A percentile compares a stretch with the other conserved stretches of the same genome.
These are phyloP conservation scores for Prillingera fragicola DNA, from an alignment of 1,284 basidiomycete species.

Conservation along the genomic window DNA sequence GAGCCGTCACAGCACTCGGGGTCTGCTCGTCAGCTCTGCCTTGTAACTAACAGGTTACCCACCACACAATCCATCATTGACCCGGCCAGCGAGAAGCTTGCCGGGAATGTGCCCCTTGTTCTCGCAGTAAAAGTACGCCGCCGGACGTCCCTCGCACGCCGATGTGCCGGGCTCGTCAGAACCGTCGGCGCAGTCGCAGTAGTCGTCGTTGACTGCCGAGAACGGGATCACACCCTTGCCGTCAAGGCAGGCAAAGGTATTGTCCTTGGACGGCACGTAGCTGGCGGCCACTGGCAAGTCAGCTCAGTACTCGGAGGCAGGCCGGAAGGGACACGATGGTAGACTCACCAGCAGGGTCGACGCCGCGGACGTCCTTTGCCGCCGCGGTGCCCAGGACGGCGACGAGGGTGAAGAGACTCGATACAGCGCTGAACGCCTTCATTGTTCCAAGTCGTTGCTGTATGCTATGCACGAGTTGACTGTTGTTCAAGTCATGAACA, in stretches of 20 bases:
- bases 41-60: conserved; percentile 35
- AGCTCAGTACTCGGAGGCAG: neutral
- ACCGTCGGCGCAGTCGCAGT: conserved; percentile 88
- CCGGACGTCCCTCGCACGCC: conserved; percentile 59
- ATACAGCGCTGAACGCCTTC: neutral
- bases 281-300: conserved; percentile 12
- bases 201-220: conserved; percentile 84
- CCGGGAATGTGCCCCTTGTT: conserved; percentile 85
- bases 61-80: conserved; percentile 96
- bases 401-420: conserved; percentile 11
- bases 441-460: no score
- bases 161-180: conserved; percentile 92
- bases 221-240: conserved; percentile 52
- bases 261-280: conserved; percentile 6
- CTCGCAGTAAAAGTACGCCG: conserved; percentile 73
- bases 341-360: conserved; percentile 16
- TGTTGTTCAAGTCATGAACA: no score
- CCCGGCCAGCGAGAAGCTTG: conserved; percentile 69
- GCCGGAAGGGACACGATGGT: neutral
- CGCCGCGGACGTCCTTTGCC: conserved; percentile 6
- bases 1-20: conserved; percentile 96
- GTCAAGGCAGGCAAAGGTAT: conserved; percentile 40
- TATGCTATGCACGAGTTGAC: no score
- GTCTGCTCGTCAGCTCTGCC: conserved; percentile 54
- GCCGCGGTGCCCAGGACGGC: conserved; percentile 7